Evolutionary conservation across 768 basidiomycete species (phyloP).

Genomic region (Hypholoma sublateritium): DNA sequence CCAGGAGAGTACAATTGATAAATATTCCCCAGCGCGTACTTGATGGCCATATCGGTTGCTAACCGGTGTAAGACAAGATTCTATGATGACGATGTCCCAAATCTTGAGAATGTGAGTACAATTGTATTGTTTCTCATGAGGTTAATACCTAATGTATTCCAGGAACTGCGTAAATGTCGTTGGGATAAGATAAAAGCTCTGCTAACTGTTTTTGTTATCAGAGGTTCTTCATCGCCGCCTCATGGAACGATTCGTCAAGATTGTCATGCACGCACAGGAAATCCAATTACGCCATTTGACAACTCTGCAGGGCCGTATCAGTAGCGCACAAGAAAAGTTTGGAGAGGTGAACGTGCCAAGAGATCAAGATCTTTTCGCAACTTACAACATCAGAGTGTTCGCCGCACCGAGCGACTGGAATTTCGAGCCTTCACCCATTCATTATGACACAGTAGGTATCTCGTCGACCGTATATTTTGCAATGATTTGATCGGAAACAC

Average conservation of each 20-base stretch:
- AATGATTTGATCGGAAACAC: constrained; percentile 4
- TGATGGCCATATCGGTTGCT: constrained; percentile 68
- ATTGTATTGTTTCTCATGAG: constrained; percentile 7
- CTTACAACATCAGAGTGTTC: constrained; percentile 70
- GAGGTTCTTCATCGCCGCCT: constrained; percentile 72
- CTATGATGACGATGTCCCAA: constrained; percentile 67
- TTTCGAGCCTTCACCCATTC: constrained; percentile 72
- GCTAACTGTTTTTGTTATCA: constrained; percentile 26
- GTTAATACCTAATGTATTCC: constrained; percentile 11
- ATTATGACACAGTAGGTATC: constrained; percentile 71
- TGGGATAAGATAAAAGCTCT: not conserved
- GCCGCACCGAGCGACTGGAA: constrained; percentile 61
- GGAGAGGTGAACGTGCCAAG: constrained; percentile 49
- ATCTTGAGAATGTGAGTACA: constrained; percentile 65
- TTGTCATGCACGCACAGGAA: constrained; percentile 59
- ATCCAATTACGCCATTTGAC: constrained; percentile 63
- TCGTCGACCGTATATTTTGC: not conserved
- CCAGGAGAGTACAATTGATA: not conserved
- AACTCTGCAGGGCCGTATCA: constrained; percentile 49
- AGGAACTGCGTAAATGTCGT: constrained; percentile 68
- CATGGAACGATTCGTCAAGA: constrained; percentile 49
- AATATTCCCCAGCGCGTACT: constrained; percentile 49
- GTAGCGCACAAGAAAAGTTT: constrained; percentile 46
- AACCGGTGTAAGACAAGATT: constrained; percentile 72
- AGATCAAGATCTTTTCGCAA: constrained; percentile 74